Base-by-base conservation (phyloP, 2,329 filamentous ascomycete genomes). In the Cladosporium sp. region DNA sequence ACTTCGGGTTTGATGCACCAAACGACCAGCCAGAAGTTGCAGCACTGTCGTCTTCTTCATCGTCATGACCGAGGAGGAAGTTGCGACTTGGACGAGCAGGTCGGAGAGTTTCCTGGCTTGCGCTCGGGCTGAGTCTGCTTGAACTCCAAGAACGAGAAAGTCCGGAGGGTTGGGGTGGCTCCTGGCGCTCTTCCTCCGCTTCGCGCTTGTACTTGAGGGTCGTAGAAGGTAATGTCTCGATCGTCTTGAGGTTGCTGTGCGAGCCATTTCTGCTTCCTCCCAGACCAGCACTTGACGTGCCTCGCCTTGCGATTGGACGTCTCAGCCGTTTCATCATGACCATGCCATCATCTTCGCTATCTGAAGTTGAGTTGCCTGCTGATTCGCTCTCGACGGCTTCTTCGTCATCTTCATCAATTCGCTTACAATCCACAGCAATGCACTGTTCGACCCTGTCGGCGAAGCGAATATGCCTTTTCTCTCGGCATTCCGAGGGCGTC, bases 381-480 rank as follows among this genome's bases (percentile, higher is more conserved):
- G 61, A 31, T 69, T 77, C 78, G 23, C 76, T 75, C 35, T 79
- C 76, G 6, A 71, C 69, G 31, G 63, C 72, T 55, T 71, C 67
- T 50, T 78, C 79, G 69, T 79, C 79, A 12, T 91, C 88, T 31
- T 91, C 88, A 57, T 93, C 90, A 28, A 89, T 89, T 69, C 91
- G 88, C 79, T 96, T 96, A 71, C 88, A 85, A 37, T 98, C 93
- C 35, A 99, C 87, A 8, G 95, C 95, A 69, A 97, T 97, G 76
- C 93, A 97, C 76, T 98, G 94, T 76, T 93, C 89, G 2, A 99
- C 95, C 79, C 94, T 91, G 75, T 97, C 91, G 75, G 97, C 95
- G 78, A 99, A 99, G 74, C 96, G 92, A 70, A 99, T 98, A 76
- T 97, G 94, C 67, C 89, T 93, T 73, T 88, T 86, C 72, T 90